A percentile compares a stretch with the other conserved stretches of the same genome.
These are phyloP conservation scores for Pelargonium myrrhifolium DNA, from an alignment of 441 rosid species.

Conservation along the genomic window DNA sequence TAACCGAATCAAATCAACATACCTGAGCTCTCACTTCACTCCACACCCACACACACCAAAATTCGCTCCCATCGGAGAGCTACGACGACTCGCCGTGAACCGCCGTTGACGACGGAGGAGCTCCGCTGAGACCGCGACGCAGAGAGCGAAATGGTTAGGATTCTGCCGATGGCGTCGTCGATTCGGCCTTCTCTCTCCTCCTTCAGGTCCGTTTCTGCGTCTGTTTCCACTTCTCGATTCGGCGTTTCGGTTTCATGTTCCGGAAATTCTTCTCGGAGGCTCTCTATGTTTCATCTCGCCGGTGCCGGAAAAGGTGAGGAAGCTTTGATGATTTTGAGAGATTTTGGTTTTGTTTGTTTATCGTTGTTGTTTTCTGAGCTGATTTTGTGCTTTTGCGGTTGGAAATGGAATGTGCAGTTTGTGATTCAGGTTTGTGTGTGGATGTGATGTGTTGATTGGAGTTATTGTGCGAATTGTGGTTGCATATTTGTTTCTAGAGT, in stretches of 20 bases:
- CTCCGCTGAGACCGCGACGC: background rate
- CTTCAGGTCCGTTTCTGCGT: slow-evolving; percentile 22
- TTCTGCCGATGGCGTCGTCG: slow-evolving; percentile 65
- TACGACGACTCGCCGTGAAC: slow-evolving; percentile 3
- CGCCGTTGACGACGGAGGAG: slow-evolving; percentile 3
- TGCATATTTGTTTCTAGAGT: too few relatives aligned
- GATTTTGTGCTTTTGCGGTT: background rate
- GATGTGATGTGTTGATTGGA: background rate
- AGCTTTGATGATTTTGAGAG: background rate
- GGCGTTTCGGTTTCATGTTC: slow-evolving; percentile 22
- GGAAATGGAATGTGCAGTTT: background rate
- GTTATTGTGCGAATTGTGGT: too few relatives aligned
- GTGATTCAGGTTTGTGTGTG: background rate
- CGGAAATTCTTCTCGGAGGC: slow-evolving; percentile 29
- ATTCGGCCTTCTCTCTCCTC: slow-evolving; percentile 52
- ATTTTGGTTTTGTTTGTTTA: background rate
- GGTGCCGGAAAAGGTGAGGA: background rate
- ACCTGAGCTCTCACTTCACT: background rate
- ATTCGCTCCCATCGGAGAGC: slow-evolving; percentile 6
- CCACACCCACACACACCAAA: background rate
- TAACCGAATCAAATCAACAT: background rate
- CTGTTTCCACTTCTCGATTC: slow-evolving; percentile 30
- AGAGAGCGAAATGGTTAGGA: slow-evolving; percentile 39
- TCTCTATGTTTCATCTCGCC: slow-evolving; percentile 36
- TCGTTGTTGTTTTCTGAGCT: background rate